Base-by-base conservation (phyloP, 2,329 filamentous ascomycete species). In the Penicillium sp. region DNA sequence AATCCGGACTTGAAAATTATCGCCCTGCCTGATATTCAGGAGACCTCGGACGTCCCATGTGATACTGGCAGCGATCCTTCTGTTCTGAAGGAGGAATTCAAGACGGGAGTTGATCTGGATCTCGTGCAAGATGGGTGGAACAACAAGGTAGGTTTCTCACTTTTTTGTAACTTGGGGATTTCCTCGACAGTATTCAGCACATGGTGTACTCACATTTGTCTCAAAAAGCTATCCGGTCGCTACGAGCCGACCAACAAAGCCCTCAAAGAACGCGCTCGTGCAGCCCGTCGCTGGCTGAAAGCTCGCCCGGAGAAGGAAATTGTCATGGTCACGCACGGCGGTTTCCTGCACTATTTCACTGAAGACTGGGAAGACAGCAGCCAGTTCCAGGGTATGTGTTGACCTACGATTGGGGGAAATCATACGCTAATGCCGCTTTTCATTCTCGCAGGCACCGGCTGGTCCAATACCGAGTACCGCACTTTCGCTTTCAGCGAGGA, bases 311-410 rank as follows among this genome's bases (percentile, higher is more conserved):
- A 84, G 63, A 85, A 89, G 65, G 82, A 93, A 63, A 82, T 96
- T 29, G 84, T 87, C 0, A 80, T 91, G 2, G 90, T 95, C 8
- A 88, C 90, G 3, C 91, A 96, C 65, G 91, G 91, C 2, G 89
- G 88, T 1, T 89, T 92, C 63, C 70, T 96, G 65, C 91, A 96
- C 71, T 95, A 90, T 65, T 76, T 96, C 59, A 94, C 90, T 0
- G 84, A 91, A 62, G 91, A 96, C 66, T 95, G 86, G 84, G 79
- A 84, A 51, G 88, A 85, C 40, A 80, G 64, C 64, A 77, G 76
- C 46, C 68, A 72, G 41, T 78, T 76, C 61, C 68, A 75, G 56
- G 79, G 77, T 78, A 69, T 27, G 69, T 62, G 18, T 47, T 35
- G 23, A n/a, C 15, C 38, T 34, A 27, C 13, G 2, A 29, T 41